phyloP scores from a whole-genome alignment of 495 filamentous ascomycete species.

The Xylaria longipes region DNA sequence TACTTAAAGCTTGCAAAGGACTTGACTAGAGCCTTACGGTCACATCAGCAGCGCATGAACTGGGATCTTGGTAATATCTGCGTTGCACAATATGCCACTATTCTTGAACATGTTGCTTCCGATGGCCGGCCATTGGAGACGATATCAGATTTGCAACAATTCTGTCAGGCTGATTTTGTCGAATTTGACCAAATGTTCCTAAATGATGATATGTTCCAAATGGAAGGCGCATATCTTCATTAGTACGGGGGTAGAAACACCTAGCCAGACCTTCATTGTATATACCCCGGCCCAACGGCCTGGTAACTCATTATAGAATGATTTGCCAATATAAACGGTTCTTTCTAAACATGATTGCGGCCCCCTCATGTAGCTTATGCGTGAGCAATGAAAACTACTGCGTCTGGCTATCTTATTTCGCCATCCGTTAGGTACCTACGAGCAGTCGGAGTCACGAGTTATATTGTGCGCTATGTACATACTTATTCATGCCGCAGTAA shows the following conservation, averaged over 20 bases:
- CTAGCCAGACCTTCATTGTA: no score
- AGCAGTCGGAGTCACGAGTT: neutral
- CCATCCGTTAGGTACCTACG: neutral
- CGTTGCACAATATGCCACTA: neutral
- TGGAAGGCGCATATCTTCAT: neutral
- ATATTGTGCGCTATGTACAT: neutral
- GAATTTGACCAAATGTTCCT: constrained; percentile 7
- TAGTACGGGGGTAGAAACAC: no score
- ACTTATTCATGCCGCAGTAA: neutral
- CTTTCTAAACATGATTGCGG: no score
- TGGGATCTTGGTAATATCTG: constrained; percentile 16
- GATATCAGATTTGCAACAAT: neutral
- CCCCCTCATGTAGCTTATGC: no score
- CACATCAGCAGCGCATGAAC: neutral
- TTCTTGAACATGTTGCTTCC: neutral
- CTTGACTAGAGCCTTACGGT: neutral
- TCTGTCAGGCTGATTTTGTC: neutral
- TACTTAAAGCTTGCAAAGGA: neutral
- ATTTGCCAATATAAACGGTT: no score
- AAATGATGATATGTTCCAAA: neutral
- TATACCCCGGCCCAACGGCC: no score
- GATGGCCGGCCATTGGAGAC: neutral
- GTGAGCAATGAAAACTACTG: no score
- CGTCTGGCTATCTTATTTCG: neutral
- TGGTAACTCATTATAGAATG: no score